These are phyloP conservation scores for Cladobotryum mycophilum DNA, from an alignment of 2,329 filamentous ascomycete species.

Conservation along the genomic window DNA sequence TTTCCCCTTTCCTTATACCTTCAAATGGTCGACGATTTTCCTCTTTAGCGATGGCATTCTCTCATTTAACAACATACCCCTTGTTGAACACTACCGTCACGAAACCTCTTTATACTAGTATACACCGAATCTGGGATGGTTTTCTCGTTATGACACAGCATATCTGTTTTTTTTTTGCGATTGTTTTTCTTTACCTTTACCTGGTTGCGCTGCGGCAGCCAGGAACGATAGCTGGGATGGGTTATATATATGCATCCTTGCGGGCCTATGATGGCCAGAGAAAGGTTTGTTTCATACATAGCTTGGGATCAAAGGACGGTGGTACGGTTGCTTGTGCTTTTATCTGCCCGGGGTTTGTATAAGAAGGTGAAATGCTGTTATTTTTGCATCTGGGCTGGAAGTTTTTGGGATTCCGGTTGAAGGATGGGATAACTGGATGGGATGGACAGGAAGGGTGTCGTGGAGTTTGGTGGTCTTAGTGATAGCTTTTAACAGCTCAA, in stretches of 20 bases:
- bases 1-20: not conserved
- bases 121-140: slow-evolving; percentile 15
- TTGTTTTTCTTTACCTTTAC: not conserved
- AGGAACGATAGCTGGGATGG: not conserved
- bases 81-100: slow-evolving; percentile 20
- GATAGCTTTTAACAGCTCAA: slow-evolving; percentile 19
- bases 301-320: slow-evolving; percentile 1
- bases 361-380: slow-evolving; percentile 13
- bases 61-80: slow-evolving; percentile 18
- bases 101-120: slow-evolving; percentile 18
- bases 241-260: not conserved
- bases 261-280: not conserved
- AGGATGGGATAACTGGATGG: slow-evolving; percentile 13
- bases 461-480: slow-evolving; percentile 27
- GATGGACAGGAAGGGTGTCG: slow-evolving; percentile 21
- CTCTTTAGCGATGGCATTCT: slow-evolving; percentile 24
- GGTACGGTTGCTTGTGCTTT: not conserved
- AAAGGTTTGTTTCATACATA: not conserved
- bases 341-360: slow-evolving; percentile 5
- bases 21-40: slow-evolving; percentile 13
- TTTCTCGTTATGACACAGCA: slow-evolving; percentile 22
- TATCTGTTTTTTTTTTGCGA: slow-evolving; percentile 5
- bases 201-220: not conserved
- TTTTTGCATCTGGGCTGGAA: slow-evolving; percentile 12
- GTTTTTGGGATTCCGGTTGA: not conserved